Percentiles rank a stretch among this genome's conserved stretches.
Evolutionary conservation across 345 rosid species (phyloP).

Genomic region (Isatis tinctoria): DNA sequence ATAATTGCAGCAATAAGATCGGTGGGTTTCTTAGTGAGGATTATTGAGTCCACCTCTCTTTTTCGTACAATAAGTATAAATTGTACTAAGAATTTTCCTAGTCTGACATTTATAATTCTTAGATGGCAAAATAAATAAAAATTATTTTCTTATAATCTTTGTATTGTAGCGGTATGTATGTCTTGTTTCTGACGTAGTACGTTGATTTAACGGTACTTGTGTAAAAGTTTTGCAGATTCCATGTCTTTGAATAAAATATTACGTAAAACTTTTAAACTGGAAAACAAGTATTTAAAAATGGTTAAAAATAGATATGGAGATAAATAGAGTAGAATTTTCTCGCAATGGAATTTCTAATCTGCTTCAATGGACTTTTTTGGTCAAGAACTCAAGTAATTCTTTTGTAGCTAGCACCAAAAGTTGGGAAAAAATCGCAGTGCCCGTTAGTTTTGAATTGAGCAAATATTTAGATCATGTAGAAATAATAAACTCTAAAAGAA

Average conservation of each 20-base stretch:
- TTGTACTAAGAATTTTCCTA: conserved; percentile 27
- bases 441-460: background rate
- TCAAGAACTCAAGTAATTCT: background rate
- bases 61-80: conserved; percentile 29
- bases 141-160: background rate
- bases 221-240: conserved; percentile 22
- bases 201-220: conserved; percentile 30
- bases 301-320: background rate
- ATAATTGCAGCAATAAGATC: conserved; percentile 30
- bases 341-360: background rate
- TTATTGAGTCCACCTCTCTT: conserved; percentile 18
- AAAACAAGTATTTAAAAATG: background rate
- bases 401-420: conserved; percentile 5
- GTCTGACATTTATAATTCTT: conserved; percentile 19
- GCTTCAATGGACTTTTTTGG: background rate
- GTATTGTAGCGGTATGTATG: conserved; percentile 19
- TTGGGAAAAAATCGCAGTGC: background rate
- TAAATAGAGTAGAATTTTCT: too few species aligned
- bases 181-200: conserved; percentile 20
- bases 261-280: background rate
- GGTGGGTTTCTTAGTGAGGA: conserved; percentile 38
- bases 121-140: background rate
- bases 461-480: background rate
- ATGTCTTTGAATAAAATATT: background rate
- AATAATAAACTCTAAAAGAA: background rate